Evolutionary conservation across 129 eudicot genomes (phyloP), one percentile per base, ranked within the genome.

Genomic region (Oenanthe sinensis): DNA sequence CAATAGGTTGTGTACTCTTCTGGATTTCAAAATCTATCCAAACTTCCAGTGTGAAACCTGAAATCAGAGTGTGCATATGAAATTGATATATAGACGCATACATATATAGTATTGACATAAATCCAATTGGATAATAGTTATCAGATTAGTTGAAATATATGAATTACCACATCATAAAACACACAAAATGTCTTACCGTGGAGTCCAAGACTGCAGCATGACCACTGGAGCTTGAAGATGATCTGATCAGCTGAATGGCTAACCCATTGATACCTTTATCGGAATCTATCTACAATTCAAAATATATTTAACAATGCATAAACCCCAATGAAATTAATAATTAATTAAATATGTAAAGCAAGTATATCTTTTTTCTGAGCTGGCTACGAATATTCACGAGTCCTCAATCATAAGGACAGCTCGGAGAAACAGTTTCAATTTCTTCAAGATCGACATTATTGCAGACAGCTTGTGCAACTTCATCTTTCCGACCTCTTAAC

Each of bases 391-490:
- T 16, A 36, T 30, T 43, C 55, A 47, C 33, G 28, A 1, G 47
- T 26, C 16, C 33, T 78, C 22, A 12, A 30, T 65, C 11, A 30
- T 65, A 40, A 77, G 88, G 82, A 80, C 97, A 93, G 63, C 48
- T 85, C 1, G 97, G 96, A 24, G 77, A 82, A 79, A 91, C 89
- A 10, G 60, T 52, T 71, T 82, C 85, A 1, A 36, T 76, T 28
- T 68, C 49, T 45, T 65, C 73, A 50, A 87, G 44, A 1, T 85
- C 20, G 42, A 85, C 91, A 48, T 94, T 87, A 55, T 90, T 84
- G 91, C 98, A 94, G 11, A 58, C n/a, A 68, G 96, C 97, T 77
- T 83, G 74, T 1, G 84, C 45, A 5, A 72, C 78, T 81, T 16
- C 86, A n/a, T 79, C 87, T 4, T 48, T 76, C 63, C 44, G 79